Evolutionary conservation across 176 grass and related monocot species (phyloP).

Genomic region (Oryza coarctata): DNA sequence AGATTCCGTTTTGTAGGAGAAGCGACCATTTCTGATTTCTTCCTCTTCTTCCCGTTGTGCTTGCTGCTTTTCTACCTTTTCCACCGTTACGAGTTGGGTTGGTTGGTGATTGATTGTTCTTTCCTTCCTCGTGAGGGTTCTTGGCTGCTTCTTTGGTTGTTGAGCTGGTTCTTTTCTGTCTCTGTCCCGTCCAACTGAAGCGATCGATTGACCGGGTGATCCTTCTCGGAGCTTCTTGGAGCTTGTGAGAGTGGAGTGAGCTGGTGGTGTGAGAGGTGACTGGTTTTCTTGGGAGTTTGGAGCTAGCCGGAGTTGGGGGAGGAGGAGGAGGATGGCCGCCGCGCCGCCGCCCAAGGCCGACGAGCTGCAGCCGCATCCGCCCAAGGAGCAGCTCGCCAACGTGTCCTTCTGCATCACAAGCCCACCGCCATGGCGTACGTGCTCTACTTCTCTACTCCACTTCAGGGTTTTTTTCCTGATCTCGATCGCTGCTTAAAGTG

Average conservation of each 20-base stretch:
- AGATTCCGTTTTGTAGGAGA: conserved; percentile 37
- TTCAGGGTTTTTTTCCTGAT: background rate
- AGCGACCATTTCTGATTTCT: background rate
- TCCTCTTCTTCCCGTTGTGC: background rate
- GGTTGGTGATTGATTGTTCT: conserved; percentile 5
- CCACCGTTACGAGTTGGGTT: background rate
- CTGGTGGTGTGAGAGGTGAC: background rate
- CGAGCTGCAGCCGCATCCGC: conserved; percentile 82
- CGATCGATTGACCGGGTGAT: background rate
- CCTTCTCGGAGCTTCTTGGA: background rate
- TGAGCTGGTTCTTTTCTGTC: background rate
- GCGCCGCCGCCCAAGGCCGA: conserved; percentile 90
- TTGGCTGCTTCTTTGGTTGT: background rate
- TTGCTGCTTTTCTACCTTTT: background rate
- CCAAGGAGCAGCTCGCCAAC: conserved; percentile 79
- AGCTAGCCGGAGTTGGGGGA: background rate
- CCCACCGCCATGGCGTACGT: conserved; percentile 93
- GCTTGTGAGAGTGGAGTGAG: background rate
- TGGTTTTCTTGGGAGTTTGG: conserved; percentile 26
- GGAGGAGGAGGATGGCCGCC: conserved; percentile 54
- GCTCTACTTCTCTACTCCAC: background rate
- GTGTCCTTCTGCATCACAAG: conserved; percentile 92
- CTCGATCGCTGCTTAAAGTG: conserved; percentile 21
- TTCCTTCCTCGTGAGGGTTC: conserved; percentile 10
- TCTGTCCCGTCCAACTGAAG: background rate